Base-by-base conservation (phyloP, 2,329 filamentous ascomycete genomes). In the Curvularia lunata region DNA sequence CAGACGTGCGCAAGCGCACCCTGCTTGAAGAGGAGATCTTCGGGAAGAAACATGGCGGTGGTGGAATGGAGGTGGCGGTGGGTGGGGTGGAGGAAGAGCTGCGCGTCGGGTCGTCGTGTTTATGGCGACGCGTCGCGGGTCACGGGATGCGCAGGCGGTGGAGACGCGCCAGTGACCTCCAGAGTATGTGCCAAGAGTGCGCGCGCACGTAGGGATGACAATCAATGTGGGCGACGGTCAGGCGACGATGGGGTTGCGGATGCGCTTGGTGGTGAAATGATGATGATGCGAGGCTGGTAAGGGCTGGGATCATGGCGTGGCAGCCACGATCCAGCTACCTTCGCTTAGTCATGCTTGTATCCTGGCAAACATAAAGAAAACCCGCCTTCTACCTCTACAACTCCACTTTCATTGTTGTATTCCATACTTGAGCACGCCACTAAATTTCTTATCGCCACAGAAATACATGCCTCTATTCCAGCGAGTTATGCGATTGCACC, bases 1-100 rank as follows among this genome's bases (percentile, higher is more conserved):
- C 95, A 99, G 81, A 98, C 93, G 75, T 92, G 91, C 80, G 95
- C 95, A 83, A 99, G 81, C 73, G 95, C 94, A 83, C 95, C 95
- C 70, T 92, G 97, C 88, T 97, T 97, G 77, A 93, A 92, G 71
- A 99, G 86, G 58, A 99, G 86, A 54, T 92, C 92, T 83, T 97
- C 92, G 52, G 95, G 97, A 79, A 97, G 98, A 81, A 99, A 99
- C 95, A 99, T 99, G 71, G 61, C 72, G 70, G 64, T 57, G 64
- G 61, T 48, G 34, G 59, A 52, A 37, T 49, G 19, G 54, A 19
- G 58, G 30, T 25, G 48, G 34, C 56, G 27, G 59, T 54, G 63
- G 41, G 60, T 45, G 59, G 63, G 50, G 54, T 58, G 54, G 54
- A 54, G 53, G 54, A 38, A 45, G 48, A 59, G 52, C 40, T 58